These are phyloP conservation scores for Pseudophaeomoniella oleicola DNA, from an alignment of 2,329 filamentous ascomycete genomes.

Conservation along the genomic window DNA sequence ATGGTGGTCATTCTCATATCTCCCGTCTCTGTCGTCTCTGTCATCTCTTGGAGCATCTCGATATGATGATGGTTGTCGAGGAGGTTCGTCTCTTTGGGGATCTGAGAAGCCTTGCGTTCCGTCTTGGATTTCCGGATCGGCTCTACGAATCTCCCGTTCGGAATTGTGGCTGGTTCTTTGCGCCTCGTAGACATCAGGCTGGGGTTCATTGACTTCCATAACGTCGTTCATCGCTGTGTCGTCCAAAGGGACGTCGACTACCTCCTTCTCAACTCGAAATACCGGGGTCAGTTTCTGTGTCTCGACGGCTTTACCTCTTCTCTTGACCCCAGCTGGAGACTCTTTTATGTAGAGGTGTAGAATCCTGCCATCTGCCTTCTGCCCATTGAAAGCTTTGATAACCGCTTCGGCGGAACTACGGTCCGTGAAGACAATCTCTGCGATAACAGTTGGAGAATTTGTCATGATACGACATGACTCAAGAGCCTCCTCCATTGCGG, in stretches of 20 bases:
- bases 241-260: not conserved
- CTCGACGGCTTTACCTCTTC: slow-evolving; percentile 9
- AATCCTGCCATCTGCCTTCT: slow-evolving; percentile 48
- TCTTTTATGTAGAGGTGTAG: slow-evolving; percentile 42
- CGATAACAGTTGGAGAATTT: slow-evolving; percentile 40
- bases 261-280: not conserved
- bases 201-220: not conserved
- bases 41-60: not conserved
- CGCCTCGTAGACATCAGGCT: not conserved
- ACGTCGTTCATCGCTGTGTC: slow-evolving; percentile 1
- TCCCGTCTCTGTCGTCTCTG: not conserved
- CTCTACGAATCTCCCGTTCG: slow-evolving; percentile 7
- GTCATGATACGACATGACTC: slow-evolving; percentile 38
- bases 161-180: not conserved
- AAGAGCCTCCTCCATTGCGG: slow-evolving; percentile 18
- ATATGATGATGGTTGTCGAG: not conserved
- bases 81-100: not conserved
- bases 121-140: slow-evolving; percentile 21
- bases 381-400: slow-evolving; percentile 47
- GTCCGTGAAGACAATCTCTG: slow-evolving; percentile 44
- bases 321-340: slow-evolving; percentile 4
- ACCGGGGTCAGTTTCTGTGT: slow-evolving; percentile 2
- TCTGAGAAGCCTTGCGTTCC: slow-evolving; percentile 23
- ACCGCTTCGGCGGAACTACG: slow-evolving; percentile 42
- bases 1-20: not conserved